phyloP scores from a whole-genome alignment of 306 rosid species.

The Abrus precatorius region DNA sequence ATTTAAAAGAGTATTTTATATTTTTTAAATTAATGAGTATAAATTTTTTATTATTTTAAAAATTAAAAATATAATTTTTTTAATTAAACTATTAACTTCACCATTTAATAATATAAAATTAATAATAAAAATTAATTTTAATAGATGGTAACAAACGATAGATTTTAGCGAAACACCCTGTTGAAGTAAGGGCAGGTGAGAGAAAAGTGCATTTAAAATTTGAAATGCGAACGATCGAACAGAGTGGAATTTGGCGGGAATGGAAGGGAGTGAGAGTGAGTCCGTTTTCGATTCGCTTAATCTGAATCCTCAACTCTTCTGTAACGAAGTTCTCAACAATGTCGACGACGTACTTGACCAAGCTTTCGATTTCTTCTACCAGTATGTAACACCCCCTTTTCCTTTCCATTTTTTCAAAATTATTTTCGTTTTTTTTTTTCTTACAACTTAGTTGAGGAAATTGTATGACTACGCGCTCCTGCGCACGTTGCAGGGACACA shows the following conservation, averaged over 20 bases:
- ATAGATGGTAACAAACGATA: too few species aligned
- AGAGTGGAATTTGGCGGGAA: conserved; percentile 54
- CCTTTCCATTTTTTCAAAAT: background rate
- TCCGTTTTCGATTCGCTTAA: conserved; percentile 67
- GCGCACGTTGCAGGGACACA: conserved; percentile 65
- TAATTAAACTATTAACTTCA: too few species aligned
- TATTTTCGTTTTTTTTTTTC: background rate
- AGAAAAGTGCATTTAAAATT: too few species aligned
- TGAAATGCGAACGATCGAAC: background rate
- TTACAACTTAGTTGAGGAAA: background rate
- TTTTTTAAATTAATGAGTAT: too few species aligned
- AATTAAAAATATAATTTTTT: too few species aligned
- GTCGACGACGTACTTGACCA: conserved; percentile 69
- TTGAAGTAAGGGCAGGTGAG: too few species aligned
- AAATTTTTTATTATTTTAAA: too few species aligned
- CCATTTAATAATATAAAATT: too few species aligned
- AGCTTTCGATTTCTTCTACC: conserved; percentile 70
- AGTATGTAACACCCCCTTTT: conserved; percentile 46
- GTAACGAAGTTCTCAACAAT: conserved; percentile 74
- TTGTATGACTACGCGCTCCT: background rate
- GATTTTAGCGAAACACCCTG: too few species aligned
- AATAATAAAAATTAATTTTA: too few species aligned
- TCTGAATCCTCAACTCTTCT: conserved; percentile 78
- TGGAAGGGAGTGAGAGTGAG: conserved; percentile 79
- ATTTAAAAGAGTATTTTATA: too few species aligned